Base-by-base conservation (phyloP, 768 basidiomycete genomes). In the Boletus bicolor region DNA sequence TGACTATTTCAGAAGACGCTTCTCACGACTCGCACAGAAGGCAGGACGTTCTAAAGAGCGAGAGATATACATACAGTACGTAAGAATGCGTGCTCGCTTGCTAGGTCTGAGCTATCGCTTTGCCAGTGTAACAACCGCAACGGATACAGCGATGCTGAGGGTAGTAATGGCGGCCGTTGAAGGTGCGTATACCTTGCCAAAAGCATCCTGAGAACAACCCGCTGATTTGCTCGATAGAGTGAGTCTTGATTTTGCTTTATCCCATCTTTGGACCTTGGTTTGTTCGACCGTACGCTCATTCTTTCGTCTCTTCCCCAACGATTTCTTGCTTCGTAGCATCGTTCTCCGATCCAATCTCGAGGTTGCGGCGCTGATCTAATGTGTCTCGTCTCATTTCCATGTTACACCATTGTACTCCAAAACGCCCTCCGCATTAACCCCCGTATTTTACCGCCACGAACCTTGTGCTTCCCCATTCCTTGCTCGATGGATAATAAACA, bases 121-220 rank as follows among this genome's bases (percentile, higher is more conserved):
- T 43, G 36, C 9, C 34, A 93, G 93, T 72, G 85, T 87, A 56
- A 95, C 93, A 43, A 95, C 86, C 41, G 92, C 93, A 35, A 93
- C 93, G 21, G 93, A 95, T 75, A 94, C 92, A 1, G 89, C 82
- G 19, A 80, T 93, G 79, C 73, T 95, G 48, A 79, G 89, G 63
- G 91, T 95, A 19, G 91, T 98, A 15, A 96, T 96, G 94, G 90
- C 91, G 59, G 93, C 94, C 57, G 92, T 94, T 49, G 90, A 93
- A 93, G 92, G 91, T 91, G 59, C 63, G 84, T 77, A 53, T 47
- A 37, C 9, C 38, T 44, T 56, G 26, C 11, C 26, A 24, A 28
- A 2, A 14, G 21, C 6, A 7, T 43, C 10, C 37, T 4, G 46
- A 59, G n/a, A 54, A 55, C 41, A 42, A 2, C 44, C 4, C 2